phyloP scores from a whole-genome alignment of 176 grass and related monocot species.

The Triticum urartu region DNA sequence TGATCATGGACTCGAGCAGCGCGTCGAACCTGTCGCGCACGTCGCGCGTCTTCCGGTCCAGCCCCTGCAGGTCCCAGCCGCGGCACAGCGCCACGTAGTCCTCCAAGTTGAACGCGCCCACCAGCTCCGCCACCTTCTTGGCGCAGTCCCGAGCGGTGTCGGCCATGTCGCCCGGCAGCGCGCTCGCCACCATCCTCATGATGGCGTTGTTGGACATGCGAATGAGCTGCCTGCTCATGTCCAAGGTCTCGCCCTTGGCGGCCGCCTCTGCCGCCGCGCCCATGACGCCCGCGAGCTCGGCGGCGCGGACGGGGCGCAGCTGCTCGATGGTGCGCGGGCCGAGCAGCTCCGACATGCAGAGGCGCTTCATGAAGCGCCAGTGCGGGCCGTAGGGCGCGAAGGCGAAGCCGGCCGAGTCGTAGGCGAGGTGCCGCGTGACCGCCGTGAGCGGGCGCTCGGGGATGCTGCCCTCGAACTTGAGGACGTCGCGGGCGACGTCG shows the following conservation, averaged over 20 bases:
- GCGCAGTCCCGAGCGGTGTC: neutral
- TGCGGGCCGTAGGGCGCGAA: constrained; percentile 17
- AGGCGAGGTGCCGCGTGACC: constrained; percentile 6
- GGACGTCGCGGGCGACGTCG: constrained; percentile 4
- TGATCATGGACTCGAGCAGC: neutral
- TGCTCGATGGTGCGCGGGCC: constrained; percentile 17
- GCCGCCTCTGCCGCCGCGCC: neutral
- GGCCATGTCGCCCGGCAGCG: neutral
- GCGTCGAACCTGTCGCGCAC: constrained; percentile 12
- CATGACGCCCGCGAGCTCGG: constrained; percentile 8
- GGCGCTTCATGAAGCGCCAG: constrained; percentile 23
- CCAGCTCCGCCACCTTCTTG: constrained; percentile 13
- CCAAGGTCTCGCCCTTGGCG: neutral
- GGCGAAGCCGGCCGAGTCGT: neutral
- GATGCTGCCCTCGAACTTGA: constrained; percentile 22
- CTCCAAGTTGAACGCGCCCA: constrained; percentile 8
- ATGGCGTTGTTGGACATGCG: constrained; percentile 14
- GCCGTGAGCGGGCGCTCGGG: constrained; percentile 3
- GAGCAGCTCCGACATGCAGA: constrained; percentile 15
- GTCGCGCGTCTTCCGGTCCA: neutral
- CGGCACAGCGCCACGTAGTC: constrained; percentile 1
- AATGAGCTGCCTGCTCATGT: constrained; percentile 1
- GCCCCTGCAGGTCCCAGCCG: constrained; percentile 13
- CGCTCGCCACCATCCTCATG: neutral
- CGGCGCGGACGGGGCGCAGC: constrained; percentile 11